Evolutionary conservation across 257 asterid species (phyloP), one percentile per base, ranked within the genome.

Genomic region (Nicotiana otophora): DNA sequence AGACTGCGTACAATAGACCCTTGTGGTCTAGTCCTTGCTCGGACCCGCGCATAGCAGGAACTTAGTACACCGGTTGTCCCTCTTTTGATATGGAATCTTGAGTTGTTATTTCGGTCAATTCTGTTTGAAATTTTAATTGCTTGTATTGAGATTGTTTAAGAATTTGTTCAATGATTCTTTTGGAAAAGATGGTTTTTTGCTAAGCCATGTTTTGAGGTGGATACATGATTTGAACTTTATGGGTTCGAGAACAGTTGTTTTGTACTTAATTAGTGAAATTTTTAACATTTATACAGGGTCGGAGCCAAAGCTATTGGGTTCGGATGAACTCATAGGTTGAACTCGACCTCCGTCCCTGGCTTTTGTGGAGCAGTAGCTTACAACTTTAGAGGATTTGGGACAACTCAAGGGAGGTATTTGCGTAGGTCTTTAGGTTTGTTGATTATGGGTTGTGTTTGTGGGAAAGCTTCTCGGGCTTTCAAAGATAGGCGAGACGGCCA

Each of bases 401-500:
- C 57, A 53, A 82, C 57, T 14, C 17, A 77, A 78, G 81, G 86
- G 82, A 78, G 79, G 80, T 77, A n/a, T 83, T 30, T 80, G 64
- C 76, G 67, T 55, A 8, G 57, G 66, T 8, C 51, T 0, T 6
- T 74, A 28, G 48, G 48, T 82, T 80, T 83, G 83, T 87, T 69
- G 83, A 85, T 55, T 36, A 96, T 96, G 99, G 99, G 99, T 36
- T 89, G 92, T 86, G 90, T 92, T 17, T 96, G 92, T 77, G 97
- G 91, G 68, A 96, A 93, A 87, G 89, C 95, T 77, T 92, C 97
- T 61, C 84, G 89, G 62, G 85, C 87, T 10, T 85, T 65, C 62
- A 87, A 89, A 74, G 93, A 88, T 81, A 75, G 89, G 30, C 87
- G 88, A 76, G 93, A 83, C 80, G 88, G 88, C 86, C 93, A 94